Base-by-base conservation (phyloP, 768 basidiomycete species). In the Russula vinacea region DNA sequence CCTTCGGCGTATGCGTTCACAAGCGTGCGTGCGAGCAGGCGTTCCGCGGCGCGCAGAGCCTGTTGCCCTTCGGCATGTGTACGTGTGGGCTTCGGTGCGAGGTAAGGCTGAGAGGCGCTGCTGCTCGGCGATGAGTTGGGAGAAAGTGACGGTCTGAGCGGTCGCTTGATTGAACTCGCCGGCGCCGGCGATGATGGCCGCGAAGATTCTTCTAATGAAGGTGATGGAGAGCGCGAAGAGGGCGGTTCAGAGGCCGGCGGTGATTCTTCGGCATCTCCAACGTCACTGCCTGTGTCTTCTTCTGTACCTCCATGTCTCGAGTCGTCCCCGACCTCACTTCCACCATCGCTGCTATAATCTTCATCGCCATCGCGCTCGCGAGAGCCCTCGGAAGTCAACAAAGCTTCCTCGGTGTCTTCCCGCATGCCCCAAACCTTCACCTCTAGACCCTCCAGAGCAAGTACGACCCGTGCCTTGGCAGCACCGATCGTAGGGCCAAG, bases 381-480 rank as follows among this genome's bases (percentile, higher is more conserved):
- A 26, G 35, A 58, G 62, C 58, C 19, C 24, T 32, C 29, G 11
- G 47, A 64, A 16, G 24, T 13, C 56, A 35, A 17, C 24, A n/a
- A 40, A 11, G 19, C 26, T 14, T 22, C 35, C n/a, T 59, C 51
- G 13, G n/a, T 32, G 2, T 68, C 68, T 13, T 65, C 65, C 13
- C 71, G 51, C 13, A 62, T 61, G 0, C 72, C 74, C 72, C 71
- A 74, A 29, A 67, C 50, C 63, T 75, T 84, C 19, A 78, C 77
- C 62, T 88, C 84, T 9, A 91, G 71, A 0, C 85, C 86, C 71
- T 90, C 84, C 2, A 92, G 77, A 0, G 79, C 86, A 19, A 87
- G 76, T 17, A 90, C 72, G 1, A 90, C 80, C 65, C 80, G 80
- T 1, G 86, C 78, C 67, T 81, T 87, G 2, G 89, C 81, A 0